Percentiles rank a stretch among this genome's conserved stretches.
Evolutionary conservation across 805 yeast genomes (phyloP).

Genomic region (Kazachstania psychrophila): DNA sequence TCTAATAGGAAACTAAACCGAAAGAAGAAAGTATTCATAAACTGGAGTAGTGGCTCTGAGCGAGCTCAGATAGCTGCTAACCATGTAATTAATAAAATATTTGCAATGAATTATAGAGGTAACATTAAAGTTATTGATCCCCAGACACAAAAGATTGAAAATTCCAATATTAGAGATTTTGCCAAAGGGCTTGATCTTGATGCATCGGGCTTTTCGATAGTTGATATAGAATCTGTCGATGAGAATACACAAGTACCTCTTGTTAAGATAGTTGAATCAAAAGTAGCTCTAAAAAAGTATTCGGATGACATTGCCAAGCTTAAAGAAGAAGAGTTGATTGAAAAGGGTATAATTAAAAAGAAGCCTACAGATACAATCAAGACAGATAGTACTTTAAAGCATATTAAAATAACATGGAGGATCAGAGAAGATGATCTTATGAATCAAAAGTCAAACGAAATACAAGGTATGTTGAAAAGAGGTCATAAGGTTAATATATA

Average conservation of each 20-base stretch:
- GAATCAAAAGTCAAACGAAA: constrained; percentile 46
- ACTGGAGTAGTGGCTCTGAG: constrained; percentile 26
- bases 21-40: constrained; percentile 10
- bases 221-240: constrained; percentile 14
- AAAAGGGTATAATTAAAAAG: constrained; percentile 14
- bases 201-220: constrained; percentile 19
- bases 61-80: constrained; percentile 26
- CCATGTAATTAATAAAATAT: constrained; percentile 12
- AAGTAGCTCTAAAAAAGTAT: constrained; percentile 21
- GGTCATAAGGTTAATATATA: constrained; percentile 35
- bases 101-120: constrained; percentile 20
- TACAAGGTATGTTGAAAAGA: constrained; percentile 35
- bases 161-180: constrained; percentile 17
- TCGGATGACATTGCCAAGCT: constrained; percentile 21
- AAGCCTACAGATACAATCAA: constrained; percentile 10
- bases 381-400: constrained; percentile 32
- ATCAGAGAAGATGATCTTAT: constrained; percentile 44
- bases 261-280: constrained; percentile 20
- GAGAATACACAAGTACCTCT: constrained; percentile 18
- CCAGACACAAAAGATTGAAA: constrained; percentile 15
- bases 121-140: constrained; percentile 16
- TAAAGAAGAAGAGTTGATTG: constrained; percentile 20
- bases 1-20: not conserved
- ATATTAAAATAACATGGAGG: constrained; percentile 46
- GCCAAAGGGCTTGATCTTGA: constrained; percentile 22